phyloP scores from a whole-genome alignment of 495 filamentous ascomycete species.

The Penicillium soppii region DNA sequence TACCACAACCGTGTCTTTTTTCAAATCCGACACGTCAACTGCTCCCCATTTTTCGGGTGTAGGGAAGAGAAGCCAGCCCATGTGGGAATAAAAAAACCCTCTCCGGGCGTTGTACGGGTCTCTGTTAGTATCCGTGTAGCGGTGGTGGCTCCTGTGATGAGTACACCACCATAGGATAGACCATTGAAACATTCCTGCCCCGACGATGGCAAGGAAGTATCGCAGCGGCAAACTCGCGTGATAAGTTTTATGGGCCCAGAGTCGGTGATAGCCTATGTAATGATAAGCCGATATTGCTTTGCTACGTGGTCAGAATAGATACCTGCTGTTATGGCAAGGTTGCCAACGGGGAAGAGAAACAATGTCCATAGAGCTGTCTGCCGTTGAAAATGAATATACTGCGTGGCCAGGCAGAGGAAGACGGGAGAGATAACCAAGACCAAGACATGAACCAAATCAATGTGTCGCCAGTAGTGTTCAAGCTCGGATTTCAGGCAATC shows the following conservation, averaged over 20 bases:
- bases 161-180: slow-evolving; percentile 18
- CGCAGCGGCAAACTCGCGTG: slow-evolving; percentile 10
- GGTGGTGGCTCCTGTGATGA: slow-evolving; percentile 27
- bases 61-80: slow-evolving; percentile 22
- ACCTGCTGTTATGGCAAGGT: too few relatives aligned
- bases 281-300: too few relatives aligned
- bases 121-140: slow-evolving; percentile 20
- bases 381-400: too few relatives aligned
- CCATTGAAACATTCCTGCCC: slow-evolving; percentile 17
- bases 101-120: slow-evolving; percentile 21
- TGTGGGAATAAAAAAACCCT: slow-evolving; percentile 20
- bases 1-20: slow-evolving; percentile 23
- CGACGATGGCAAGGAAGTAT: slow-evolving; percentile 14
- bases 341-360: too few relatives aligned
- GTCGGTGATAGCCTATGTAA: slow-evolving; percentile 33
- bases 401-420: too few relatives aligned
- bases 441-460: too few relatives aligned
- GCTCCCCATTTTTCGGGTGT: slow-evolving; percentile 1
- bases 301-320: too few relatives aligned
- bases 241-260: slow-evolving; percentile 28
- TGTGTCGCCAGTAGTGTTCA: too few relatives aligned
- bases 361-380: too few relatives aligned
- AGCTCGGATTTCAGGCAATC: too few relatives aligned
- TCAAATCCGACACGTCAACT: slow-evolving; percentile 28
- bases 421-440: too few relatives aligned